Percentiles rank a stretch among this genome's conserved stretches.
These are phyloP conservation scores for Aspergillus bridgeri DNA, from an alignment of 495 filamentous ascomycete species.

Conservation along the genomic window DNA sequence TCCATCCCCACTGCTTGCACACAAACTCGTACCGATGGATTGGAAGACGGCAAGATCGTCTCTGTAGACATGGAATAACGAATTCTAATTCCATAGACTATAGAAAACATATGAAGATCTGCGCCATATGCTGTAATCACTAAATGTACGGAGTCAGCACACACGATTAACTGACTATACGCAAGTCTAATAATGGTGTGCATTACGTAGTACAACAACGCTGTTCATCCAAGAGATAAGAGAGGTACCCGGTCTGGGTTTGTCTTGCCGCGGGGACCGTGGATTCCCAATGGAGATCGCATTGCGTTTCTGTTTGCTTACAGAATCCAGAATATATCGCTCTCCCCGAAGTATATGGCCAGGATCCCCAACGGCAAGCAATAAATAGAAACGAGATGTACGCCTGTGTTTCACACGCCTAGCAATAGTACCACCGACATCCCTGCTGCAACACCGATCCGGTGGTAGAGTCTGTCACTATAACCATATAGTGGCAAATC, in stretches of 20 bases:
- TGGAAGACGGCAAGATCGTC: neutral
- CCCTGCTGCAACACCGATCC: constrained; percentile 22
- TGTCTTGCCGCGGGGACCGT: too few relatives aligned
- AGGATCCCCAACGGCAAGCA: neutral
- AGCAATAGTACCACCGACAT: constrained; percentile 7
- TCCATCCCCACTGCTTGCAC: neutral
- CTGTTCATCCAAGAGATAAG: neutral
- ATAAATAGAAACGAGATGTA: constrained; percentile 10
- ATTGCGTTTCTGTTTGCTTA: constrained; percentile 7
- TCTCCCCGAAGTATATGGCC: neutral
- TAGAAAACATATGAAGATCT: neutral
- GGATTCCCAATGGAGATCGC: neutral
- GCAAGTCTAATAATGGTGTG: neutral
- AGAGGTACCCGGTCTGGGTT: too few relatives aligned
- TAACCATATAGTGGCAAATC: constrained; percentile 23
- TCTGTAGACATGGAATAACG: neutral
- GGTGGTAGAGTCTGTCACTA: constrained; percentile 13
- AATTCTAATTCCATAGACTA: neutral
- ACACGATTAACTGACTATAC: too few relatives aligned
- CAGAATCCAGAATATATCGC: constrained; percentile 14
- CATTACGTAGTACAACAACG: neutral
- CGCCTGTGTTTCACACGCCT: constrained; percentile 11
- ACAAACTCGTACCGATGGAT: neutral
- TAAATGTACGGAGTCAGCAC: too few relatives aligned
- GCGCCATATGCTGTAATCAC: neutral